Evolutionary conservation across 257 asterid species (phyloP).

Genomic region (Capsicum rhomboideum): DNA sequence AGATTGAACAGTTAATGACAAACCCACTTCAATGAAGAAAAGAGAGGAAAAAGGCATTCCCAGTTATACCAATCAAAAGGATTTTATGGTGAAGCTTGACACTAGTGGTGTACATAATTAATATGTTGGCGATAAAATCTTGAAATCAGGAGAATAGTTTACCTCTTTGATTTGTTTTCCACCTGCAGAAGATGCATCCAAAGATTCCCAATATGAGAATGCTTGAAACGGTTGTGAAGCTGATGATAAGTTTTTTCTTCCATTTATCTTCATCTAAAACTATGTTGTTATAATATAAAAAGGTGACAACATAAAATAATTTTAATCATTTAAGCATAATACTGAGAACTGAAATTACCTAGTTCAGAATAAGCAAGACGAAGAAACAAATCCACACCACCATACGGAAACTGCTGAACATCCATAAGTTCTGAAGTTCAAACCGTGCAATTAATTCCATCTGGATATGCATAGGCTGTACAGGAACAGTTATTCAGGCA

Average conservation of each 20-base stretch:
- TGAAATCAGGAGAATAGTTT: background rate
- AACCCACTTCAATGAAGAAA: background rate
- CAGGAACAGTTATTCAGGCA: constrained; percentile 27
- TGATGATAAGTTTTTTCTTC: background rate
- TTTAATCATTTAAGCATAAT: too few species aligned
- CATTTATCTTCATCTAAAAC: too few species aligned
- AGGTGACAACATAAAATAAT: background rate
- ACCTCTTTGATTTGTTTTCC: constrained; percentile 4
- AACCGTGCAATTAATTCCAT: constrained; percentile 10
- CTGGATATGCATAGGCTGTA: constrained; percentile 18
- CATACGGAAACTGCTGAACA: constrained; percentile 7
- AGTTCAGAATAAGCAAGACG: constrained; percentile 8
- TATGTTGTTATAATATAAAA: background rate
- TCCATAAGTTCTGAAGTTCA: constrained; percentile 13
- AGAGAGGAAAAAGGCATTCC: background rate
- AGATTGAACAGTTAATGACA: too few species aligned
- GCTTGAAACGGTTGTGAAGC: background rate
- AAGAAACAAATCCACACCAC: constrained; percentile 5
- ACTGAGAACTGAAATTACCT: background rate
- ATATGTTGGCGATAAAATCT: background rate
- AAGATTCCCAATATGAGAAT: background rate
- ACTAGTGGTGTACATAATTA: background rate
- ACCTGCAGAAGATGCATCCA: background rate
- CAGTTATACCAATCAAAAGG: background rate
- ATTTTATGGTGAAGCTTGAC: background rate